Base-by-base conservation (phyloP, 192 early-diverging fungal genomes). In the Dispira simplex region DNA sequence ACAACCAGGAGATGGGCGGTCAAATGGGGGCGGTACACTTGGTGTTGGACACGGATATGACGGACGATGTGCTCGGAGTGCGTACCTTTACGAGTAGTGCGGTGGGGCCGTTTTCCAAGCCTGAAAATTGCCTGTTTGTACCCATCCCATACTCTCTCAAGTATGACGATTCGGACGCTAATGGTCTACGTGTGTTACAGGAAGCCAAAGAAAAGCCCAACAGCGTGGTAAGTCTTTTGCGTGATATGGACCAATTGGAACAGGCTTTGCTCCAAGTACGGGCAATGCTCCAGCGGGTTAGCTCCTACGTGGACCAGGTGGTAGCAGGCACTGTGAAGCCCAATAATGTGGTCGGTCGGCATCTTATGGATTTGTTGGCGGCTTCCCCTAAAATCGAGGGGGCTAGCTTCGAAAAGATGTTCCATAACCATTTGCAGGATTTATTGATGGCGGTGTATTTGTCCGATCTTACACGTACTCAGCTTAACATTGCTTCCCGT, bases 401-500 rank as follows among this genome's bases (percentile, higher is more conserved):
- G 43, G 75, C 69, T 58, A 88, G 85, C 67, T 98, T 98, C 69
- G 87, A 92, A 66, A 85, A 89, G 65, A 85, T 91, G 78, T 95
- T 96, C 84, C 89, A 92, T 79, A 84, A 80, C 73, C 95, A 98
- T 70, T 67, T 97, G 63, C 85, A 92, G 79, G 95, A 98, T 75
- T 77, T 98, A 56, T 78, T 95, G 66, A 93, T 95, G 91, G 92
- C 96, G 26, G 88, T 92, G 32, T 94, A 98, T 67, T 80, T 98
- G 47, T 88, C 91, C 64, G 90, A 93, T 77, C 86, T 98, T 70
- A 94, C 95, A 28, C 83, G 93, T 64, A 90, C 90, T 21, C 95
- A 98, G 77, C 81, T 98, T 64, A 86, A 87, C 66, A 88, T 98
- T 78, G 90, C 92, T 46, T 91, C 96, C 71, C 77, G 84, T 66